A percentile compares a stretch with the other conserved stretches of the same genome.
Evolutionary conservation across 257 asterid genomes (phyloP).

Genomic region (Scutellaria galericulata): DNA sequence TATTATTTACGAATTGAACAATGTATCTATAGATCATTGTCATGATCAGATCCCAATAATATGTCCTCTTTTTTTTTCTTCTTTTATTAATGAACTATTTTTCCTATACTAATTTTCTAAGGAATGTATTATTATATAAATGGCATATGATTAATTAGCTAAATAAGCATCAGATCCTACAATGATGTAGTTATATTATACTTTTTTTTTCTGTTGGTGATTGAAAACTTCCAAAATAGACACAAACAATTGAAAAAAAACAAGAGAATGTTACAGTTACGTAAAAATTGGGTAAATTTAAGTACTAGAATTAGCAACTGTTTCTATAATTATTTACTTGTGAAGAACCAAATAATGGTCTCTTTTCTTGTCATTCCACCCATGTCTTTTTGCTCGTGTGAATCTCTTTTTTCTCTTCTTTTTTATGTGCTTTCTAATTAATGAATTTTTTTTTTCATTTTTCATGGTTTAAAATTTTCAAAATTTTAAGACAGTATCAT

Average conservation of each 20-base stretch:
- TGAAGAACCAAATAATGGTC: conserved; percentile 15
- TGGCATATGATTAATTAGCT: not conserved
- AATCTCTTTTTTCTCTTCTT: not conserved
- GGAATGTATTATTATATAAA: too few relatives aligned
- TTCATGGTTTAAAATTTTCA: too few relatives aligned
- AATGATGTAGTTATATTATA: not conserved
- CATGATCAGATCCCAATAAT: too few relatives aligned
- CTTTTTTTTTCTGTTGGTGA: not conserved
- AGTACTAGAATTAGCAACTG: not conserved
- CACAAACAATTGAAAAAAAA: not conserved
- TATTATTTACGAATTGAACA: conserved; percentile 1
- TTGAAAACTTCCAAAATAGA: not conserved
- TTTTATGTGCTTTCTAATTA: not conserved
- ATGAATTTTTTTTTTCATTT: too few relatives aligned
- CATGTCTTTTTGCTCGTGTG: conserved; percentile 24
- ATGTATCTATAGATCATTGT: not conserved
- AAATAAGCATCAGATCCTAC: not conserved
- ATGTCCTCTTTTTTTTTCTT: too few relatives aligned
- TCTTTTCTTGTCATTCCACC: conserved; percentile 31
- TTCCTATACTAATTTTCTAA: too few relatives aligned
- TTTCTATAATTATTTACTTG: conserved; percentile 5
- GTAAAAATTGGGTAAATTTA: not conserved
- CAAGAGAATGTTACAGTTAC: not conserved
- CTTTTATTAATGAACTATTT: too few relatives aligned
- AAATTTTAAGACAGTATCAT: too few relatives aligned